These are phyloP conservation scores for Quercus suber DNA, from an alignment of 306 rosid species.

Conservation along the genomic window DNA sequence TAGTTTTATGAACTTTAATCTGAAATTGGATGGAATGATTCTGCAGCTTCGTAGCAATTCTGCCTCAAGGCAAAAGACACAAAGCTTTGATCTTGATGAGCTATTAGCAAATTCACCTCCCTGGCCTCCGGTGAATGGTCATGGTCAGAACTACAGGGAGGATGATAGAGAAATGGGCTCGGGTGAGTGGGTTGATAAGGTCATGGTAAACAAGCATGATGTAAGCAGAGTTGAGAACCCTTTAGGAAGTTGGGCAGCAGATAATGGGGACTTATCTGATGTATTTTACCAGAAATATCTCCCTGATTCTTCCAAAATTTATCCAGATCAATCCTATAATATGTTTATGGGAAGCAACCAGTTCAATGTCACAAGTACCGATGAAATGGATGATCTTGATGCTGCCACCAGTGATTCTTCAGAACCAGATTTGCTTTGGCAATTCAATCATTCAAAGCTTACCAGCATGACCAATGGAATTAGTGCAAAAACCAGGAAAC, in stretches of 20 bases:
- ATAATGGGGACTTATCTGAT: conserved; percentile 61
- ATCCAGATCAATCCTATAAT: conserved; percentile 58
- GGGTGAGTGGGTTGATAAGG: conserved; percentile 95
- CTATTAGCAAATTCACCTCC: conserved; percentile 74
- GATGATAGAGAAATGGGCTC: conserved; percentile 69
- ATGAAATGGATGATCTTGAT: conserved; percentile 79
- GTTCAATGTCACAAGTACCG: conserved; percentile 58
- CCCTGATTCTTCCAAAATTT: conserved; percentile 69
- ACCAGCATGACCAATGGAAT: conserved; percentile 46
- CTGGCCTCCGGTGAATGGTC: conserved; percentile 79
- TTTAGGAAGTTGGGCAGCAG: conserved; percentile 72
- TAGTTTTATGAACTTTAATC: conserved; percentile 5
- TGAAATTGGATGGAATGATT: conserved; percentile 19
- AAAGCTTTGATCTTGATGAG: conserved; percentile 86
- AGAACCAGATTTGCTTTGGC: conserved; percentile 93
- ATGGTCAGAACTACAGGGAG: conserved; percentile 55
- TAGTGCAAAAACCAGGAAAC: conserved; percentile 48
- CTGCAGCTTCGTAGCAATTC: conserved; percentile 59
- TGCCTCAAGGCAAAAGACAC: conserved; percentile 50
- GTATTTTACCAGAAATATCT: conserved; percentile 81
- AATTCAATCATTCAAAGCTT: conserved; percentile 69
- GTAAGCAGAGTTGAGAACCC: conserved; percentile 48
- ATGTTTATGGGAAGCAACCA: conserved; percentile 58
- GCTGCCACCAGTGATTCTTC: conserved; percentile 96
- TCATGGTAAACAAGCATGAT: conserved; percentile 95